phyloP scores from a whole-genome alignment of 331 rosid species.

The Pyracantha coccinea region DNA sequence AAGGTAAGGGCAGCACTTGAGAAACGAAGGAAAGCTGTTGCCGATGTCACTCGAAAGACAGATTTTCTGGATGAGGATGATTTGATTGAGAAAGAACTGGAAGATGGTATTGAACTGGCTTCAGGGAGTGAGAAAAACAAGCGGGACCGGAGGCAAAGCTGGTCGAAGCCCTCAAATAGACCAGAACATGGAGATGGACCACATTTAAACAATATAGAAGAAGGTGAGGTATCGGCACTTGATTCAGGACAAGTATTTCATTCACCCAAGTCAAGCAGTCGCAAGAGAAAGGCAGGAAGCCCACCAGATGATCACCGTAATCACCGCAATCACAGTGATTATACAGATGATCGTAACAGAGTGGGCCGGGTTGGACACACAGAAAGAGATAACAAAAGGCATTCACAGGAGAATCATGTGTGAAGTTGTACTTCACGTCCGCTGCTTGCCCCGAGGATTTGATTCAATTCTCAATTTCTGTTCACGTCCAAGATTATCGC shows the following conservation, averaged over 20 bases:
- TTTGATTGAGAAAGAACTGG: conserved; percentile 90
- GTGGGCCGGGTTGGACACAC: conserved; percentile 39
- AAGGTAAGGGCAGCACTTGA: conserved; percentile 92
- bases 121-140: conserved; percentile 65
- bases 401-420: conserved; percentile 48
- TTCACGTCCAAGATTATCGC: neutral
- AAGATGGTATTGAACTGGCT: conserved; percentile 86
- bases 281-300: conserved; percentile 74
- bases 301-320: conserved; percentile 30
- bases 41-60: conserved; percentile 52
- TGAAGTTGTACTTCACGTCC: conserved; percentile 16
- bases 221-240: conserved; percentile 63
- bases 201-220: conserved; percentile 68
- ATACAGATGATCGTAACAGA: conserved; percentile 48
- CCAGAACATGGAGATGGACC: conserved; percentile 44
- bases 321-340: conserved; percentile 38
- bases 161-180: conserved; percentile 56
- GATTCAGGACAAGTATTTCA: conserved; percentile 36
- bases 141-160: conserved; percentile 69
- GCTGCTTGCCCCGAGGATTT: neutral
- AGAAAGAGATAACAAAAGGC: conserved; percentile 59
- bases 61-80: conserved; percentile 92
- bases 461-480: neutral
- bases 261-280: conserved; percentile 57
- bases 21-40: conserved; percentile 76